A percentile compares a stretch with the other conserved stretches of the same genome.
phyloP scores from a whole-genome alignment of 2,329 filamentous ascomycete species.

The Emmonsia crescens region DNA sequence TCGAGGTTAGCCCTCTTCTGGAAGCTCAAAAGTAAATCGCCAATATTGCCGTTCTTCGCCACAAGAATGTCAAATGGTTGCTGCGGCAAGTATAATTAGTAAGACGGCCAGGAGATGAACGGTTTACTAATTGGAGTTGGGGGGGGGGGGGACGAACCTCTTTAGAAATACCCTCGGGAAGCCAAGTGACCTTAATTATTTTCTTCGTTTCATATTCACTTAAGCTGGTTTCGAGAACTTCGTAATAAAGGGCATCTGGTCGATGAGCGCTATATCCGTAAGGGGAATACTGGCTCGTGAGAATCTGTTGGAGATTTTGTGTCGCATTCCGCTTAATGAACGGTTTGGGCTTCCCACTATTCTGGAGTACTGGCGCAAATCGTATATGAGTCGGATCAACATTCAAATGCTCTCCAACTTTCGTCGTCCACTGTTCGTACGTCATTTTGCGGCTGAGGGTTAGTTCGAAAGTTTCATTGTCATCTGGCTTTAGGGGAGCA shows the following conservation, averaged over 20 bases:
- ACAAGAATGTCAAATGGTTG: slow-evolving; percentile 76
- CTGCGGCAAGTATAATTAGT: slow-evolving; percentile 31
- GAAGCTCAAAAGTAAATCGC: slow-evolving; percentile 65
- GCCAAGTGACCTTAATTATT: slow-evolving; percentile 67
- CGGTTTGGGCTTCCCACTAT: slow-evolving; percentile 64
- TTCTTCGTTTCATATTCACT: slow-evolving; percentile 92
- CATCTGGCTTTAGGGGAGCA: slow-evolving; percentile 46
- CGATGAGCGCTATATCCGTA: slow-evolving; percentile 62
- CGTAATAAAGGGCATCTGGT: slow-evolving; percentile 74
- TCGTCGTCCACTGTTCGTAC: slow-evolving; percentile 77
- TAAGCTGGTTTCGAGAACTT: slow-evolving; percentile 87
- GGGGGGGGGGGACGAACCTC: slow-evolving; percentile 47
- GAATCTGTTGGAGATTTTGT: slow-evolving; percentile 65
- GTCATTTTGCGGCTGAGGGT: slow-evolving; percentile 77
- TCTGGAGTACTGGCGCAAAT: slow-evolving; percentile 75
- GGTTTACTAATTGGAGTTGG: neutral
- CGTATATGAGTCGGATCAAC: slow-evolving; percentile 79
- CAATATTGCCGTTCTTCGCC: slow-evolving; percentile 69
- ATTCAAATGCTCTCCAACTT: slow-evolving; percentile 65
- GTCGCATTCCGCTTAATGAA: slow-evolving; percentile 63
- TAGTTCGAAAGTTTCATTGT: slow-evolving; percentile 60
- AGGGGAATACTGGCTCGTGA: slow-evolving; percentile 61
- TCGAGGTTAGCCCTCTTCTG: slow-evolving; percentile 71
- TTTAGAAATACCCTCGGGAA: slow-evolving; percentile 84
- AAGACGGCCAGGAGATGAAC: neutral